Conservation (phyloP, 2,329 filamentous ascomycete genomes). For the Fusarium neocosmosporiellum region DNA sequence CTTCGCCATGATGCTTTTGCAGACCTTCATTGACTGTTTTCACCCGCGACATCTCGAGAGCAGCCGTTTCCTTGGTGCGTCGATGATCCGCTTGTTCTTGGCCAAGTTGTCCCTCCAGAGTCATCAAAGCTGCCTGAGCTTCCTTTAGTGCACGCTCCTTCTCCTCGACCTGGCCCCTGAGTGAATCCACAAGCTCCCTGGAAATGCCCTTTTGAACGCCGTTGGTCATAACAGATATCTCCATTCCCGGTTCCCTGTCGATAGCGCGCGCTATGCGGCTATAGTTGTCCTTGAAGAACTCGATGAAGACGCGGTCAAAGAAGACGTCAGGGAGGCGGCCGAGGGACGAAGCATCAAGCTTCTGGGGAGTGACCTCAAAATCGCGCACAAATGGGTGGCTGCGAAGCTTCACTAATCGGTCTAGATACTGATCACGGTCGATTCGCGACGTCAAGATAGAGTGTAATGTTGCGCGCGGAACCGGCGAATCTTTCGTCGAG, state of each 20-base stretch:
- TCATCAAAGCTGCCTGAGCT: slow-evolving; percentile 57
- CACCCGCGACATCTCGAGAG: slow-evolving; percentile 55
- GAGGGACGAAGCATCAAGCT: slow-evolving; percentile 59
- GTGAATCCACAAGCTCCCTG: slow-evolving; percentile 88
- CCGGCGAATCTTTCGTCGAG: slow-evolving; percentile 95
- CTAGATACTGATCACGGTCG: slow-evolving; percentile 87
- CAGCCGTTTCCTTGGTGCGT: slow-evolving; percentile 67
- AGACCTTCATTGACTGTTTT: slow-evolving; percentile 77
- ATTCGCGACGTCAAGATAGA: slow-evolving; percentile 80
- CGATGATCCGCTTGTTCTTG: slow-evolving; percentile 81
- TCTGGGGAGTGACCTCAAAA: slow-evolving; percentile 87
- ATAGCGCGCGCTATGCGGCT: slow-evolving; percentile 85
- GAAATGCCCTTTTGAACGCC: slow-evolving; percentile 90
- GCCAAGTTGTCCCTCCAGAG: slow-evolving; percentile 67
- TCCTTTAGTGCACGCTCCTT: slow-evolving; percentile 67
- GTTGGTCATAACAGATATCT: slow-evolving; percentile 83
- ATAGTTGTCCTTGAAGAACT: slow-evolving; percentile 97
- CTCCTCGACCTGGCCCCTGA: slow-evolving; percentile 81
- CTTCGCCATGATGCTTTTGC: slow-evolving; percentile 76
- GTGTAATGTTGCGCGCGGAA: slow-evolving; percentile 83
- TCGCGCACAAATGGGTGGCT: slow-evolving; percentile 84
- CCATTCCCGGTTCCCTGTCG: slow-evolving; percentile 89
- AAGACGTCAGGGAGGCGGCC: slow-evolving; percentile 80
- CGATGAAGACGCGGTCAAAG: slow-evolving; percentile 87
- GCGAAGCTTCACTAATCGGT: slow-evolving; percentile 81